phyloP scores from a whole-genome alignment of 2,329 filamentous ascomycete genomes.

The Thermomyces lanuginosus region DNA sequence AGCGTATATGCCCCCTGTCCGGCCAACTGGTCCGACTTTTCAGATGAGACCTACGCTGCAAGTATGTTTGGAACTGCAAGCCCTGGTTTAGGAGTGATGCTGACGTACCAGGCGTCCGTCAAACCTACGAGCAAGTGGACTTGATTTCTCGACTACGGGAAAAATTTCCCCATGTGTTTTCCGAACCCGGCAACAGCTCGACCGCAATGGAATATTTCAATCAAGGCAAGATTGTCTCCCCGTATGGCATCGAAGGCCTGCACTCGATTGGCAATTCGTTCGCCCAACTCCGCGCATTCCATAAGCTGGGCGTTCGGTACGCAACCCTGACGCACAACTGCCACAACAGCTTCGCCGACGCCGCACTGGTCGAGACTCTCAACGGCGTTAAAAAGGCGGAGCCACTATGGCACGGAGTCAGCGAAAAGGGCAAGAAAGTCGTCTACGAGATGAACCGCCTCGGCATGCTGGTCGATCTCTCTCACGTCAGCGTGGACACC shows the following conservation, averaged over 20 bases:
- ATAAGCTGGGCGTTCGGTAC: slow-evolving; percentile 69
- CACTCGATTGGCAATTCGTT: slow-evolving; percentile 78
- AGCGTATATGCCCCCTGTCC: slow-evolving; percentile 72
- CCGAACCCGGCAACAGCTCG: slow-evolving; percentile 39
- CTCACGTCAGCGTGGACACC: slow-evolving; percentile 63
- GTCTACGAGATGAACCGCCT: slow-evolving; percentile 85
- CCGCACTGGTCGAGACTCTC: slow-evolving; percentile 41
- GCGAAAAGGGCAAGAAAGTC: slow-evolving; percentile 48
- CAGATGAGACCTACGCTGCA: slow-evolving; percentile 51
- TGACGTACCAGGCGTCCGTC: slow-evolving; percentile 13
- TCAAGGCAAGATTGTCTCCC: slow-evolving; percentile 52
- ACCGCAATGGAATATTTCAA: slow-evolving; percentile 47
- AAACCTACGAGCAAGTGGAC: slow-evolving; percentile 23
- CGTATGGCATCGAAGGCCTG: slow-evolving; percentile 68
- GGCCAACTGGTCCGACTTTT: slow-evolving; percentile 53
- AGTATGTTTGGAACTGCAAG: slow-evolving; percentile 32
- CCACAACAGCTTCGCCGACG: slow-evolving; percentile 77
- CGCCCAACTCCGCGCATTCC: slow-evolving; percentile 53
- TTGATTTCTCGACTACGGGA: slow-evolving; percentile 19
- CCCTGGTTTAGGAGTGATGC: slow-evolving; percentile 1
- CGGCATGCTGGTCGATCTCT: slow-evolving; percentile 83
- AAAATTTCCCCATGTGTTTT: slow-evolving; percentile 33
- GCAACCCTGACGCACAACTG: slow-evolving; percentile 86
- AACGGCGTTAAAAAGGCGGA: slow-evolving; percentile 22
- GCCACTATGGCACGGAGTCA: slow-evolving; percentile 46